Evolutionary conservation across 345 rosid species (phyloP), one percentile per base, ranked within the genome.

Genomic region (Linum tenue): DNA sequence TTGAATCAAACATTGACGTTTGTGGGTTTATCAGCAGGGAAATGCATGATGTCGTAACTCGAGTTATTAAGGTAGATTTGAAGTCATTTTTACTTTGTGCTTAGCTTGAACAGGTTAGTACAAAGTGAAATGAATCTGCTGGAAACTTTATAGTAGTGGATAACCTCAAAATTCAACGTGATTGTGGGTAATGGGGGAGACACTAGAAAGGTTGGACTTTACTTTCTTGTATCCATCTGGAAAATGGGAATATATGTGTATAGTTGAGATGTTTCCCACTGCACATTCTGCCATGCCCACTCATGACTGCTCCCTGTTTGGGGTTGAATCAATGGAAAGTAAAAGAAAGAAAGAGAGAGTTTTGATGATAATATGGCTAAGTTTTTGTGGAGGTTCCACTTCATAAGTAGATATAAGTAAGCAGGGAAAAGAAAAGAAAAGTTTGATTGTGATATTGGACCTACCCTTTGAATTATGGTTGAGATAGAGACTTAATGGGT

Each of bases 391-490:
- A 43, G 6, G 6, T 11, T 43, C 50, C 50, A 43, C 50, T 43
- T 5, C 14, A 3, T 48, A 48, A 48, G 9, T 48, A 48, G 53
- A 48, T 48, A 3, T 48, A 48, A 48, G 53, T 48, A 6, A 48
- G 2, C 53, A 48, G 9, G 3, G 53, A 2, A 48, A 1, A 48
- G 14, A 8, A 48, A 2, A 48, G 1, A 48, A 48, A 8, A 48
- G 14, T 6, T 48, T 72, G 81, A 75, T 69, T 56, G 73, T 63
- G 78, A 75, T 79, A 71, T 68, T 69, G 69, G 72, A 71, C 83
- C 86, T 50, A 76, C 76, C 79, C 71, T 75, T 69, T 67, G 64
- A 3, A 77, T 66, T 66, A 67, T 67, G 62, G 72, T 74, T 68
- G 72, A 61, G 56, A 64, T 60, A 76, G 68, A 70, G 62, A 58